A percentile compares a stretch with the other conserved stretches of the same genome.
Evolutionary conservation across 23 red algal species (phyloP).

Genomic region (Chondrus crispus): DNA sequence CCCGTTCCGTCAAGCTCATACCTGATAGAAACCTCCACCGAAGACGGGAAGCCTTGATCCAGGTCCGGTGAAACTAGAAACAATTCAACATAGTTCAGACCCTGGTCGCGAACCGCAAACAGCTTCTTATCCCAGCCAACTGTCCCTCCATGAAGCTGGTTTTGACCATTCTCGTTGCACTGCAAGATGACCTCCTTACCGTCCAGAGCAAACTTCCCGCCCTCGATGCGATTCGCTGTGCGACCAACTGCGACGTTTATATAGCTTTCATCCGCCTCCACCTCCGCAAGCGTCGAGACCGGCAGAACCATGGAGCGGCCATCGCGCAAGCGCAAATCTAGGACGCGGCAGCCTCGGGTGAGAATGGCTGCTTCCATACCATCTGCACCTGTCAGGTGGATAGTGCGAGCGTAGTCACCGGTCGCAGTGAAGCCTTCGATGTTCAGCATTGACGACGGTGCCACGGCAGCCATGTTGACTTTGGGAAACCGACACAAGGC

Average conservation of each 20-base stretch:
- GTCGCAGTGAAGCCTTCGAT: not conserved
- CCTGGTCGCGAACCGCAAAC: conserved; percentile 4
- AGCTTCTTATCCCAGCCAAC: conserved; percentile 39
- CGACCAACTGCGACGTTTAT: conserved; percentile 62
- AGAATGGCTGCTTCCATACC: conserved; percentile 58
- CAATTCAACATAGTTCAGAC: conserved; percentile 34
- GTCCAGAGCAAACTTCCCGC: conserved; percentile 16
- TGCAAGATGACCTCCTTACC: not conserved
- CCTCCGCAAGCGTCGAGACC: conserved; percentile 16
- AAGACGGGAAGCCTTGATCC: conserved; percentile 58
- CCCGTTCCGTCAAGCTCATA: conserved; percentile 45
- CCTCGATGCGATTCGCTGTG: conserved; percentile 66
- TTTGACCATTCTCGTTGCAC: conserved; percentile 47
- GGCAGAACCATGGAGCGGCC: conserved; percentile 21
- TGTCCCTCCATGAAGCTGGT: conserved; percentile 65
- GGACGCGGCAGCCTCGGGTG: conserved; percentile 58
- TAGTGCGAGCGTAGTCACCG: conserved; percentile 40
- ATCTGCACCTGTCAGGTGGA: conserved; percentile 41
- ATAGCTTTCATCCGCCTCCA: conserved; percentile 43
- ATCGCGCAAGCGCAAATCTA: conserved; percentile 54
- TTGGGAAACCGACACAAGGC: no score
- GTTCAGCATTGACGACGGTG: no score
- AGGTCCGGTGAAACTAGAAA: conserved; percentile 46
- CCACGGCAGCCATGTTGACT: no score
- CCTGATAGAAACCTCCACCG: conserved; percentile 41